A percentile compares a stretch with the other conserved stretches of the same genome.
phyloP scores from a whole-genome alignment of 495 filamentous ascomycete species.

The Neurospora terricola region DNA sequence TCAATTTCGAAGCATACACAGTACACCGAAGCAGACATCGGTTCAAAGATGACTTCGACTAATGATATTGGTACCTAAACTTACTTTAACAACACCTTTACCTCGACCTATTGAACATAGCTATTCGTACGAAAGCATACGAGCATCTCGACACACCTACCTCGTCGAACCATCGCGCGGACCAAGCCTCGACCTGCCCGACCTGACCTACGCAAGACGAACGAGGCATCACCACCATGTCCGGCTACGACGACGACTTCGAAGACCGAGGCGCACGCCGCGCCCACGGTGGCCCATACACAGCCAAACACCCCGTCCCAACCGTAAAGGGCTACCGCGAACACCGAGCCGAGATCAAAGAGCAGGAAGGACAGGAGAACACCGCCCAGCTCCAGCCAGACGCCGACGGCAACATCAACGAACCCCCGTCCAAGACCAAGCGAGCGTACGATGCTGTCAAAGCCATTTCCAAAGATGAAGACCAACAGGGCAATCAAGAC shows the following conservation, averaged over 20 bases:
- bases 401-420: constrained; percentile 27
- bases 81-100: not conserved
- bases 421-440: constrained; percentile 26
- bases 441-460: constrained; percentile 30
- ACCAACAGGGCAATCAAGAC: constrained; percentile 19
- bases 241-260: constrained; percentile 25
- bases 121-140: not conserved
- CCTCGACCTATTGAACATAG: not conserved
- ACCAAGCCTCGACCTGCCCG: not conserved
- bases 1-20: not conserved
- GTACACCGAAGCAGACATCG: not conserved
- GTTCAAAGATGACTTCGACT: not conserved
- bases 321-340: constrained; percentile 54
- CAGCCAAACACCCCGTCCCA: constrained; percentile 47
- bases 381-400: constrained; percentile 27
- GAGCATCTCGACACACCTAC: not conserved
- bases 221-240: not conserved
- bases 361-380: constrained; percentile 1
- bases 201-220: not conserved
- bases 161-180: not conserved
- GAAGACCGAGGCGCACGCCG: constrained; percentile 35
- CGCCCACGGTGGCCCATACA: constrained; percentile 44
- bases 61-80: not conserved
- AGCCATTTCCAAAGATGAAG: constrained; percentile 31
- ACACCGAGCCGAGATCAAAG: constrained; percentile 38